Conservation (phyloP, 2,329 filamentous ascomycete genomes). For the Byssoonygena ceratinophila region DNA sequence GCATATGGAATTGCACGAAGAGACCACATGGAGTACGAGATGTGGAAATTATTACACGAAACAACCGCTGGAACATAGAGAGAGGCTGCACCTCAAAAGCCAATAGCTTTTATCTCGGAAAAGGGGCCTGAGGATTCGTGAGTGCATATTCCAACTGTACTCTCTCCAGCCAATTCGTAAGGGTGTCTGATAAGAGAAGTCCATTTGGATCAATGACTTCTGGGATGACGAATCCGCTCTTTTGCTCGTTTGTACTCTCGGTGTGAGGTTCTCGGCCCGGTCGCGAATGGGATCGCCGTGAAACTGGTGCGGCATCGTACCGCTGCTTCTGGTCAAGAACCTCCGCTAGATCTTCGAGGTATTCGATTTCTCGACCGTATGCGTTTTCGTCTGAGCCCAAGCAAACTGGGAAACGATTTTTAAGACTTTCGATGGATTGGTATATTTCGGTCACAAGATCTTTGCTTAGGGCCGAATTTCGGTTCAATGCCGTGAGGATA, state of each 20-base stretch:
- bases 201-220: constrained; percentile 4
- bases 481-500: constrained; percentile 29
- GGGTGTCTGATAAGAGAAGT: not conserved
- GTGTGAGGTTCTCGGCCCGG: not conserved
- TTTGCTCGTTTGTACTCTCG: too few species aligned
- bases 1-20: too few species aligned
- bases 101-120: not conserved
- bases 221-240: not conserved
- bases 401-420: not conserved
- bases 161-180: constrained; percentile 12
- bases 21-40: not conserved
- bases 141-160: constrained; percentile 12
- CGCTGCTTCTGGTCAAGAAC: constrained; percentile 8
- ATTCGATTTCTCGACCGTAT: constrained; percentile 6
- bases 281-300: not conserved
- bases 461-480: constrained; percentile 23
- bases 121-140: not conserved
- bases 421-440: constrained; percentile 17
- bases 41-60: not conserved
- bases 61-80: not conserved
- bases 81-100: not conserved
- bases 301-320: not conserved
- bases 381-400: not conserved
- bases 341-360: constrained; percentile 9
- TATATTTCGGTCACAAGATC: constrained; percentile 29